Conservation (phyloP, 169 alveolate genomes). For the Miamiensis avidus region DNA sequence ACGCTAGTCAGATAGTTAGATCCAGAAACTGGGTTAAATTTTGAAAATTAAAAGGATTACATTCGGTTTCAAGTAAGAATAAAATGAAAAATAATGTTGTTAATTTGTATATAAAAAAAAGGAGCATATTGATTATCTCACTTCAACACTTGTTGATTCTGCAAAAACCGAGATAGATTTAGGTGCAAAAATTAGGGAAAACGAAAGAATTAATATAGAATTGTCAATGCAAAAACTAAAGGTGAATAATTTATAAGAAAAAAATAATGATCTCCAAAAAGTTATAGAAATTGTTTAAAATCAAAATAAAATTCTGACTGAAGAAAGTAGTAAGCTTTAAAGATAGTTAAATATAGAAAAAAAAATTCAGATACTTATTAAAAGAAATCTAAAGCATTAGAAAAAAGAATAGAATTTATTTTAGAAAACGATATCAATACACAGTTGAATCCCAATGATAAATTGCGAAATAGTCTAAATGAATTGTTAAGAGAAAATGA, state of each 20-base stretch:
- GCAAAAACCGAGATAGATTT: conserved; percentile 32
- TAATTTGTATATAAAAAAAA: no score
- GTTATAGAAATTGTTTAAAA: conserved; percentile 26
- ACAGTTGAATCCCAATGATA: conserved; percentile 46
- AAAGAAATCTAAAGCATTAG: conserved; percentile 29
- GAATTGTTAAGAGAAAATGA: conserved; percentile 45
- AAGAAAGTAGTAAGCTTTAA: conserved; percentile 29
- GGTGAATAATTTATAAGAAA: conserved; percentile 24
- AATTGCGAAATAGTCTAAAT: conserved; percentile 36
- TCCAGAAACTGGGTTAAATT: no score
- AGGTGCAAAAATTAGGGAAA: conserved; percentile 38
- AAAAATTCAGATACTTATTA: conserved; percentile 3
- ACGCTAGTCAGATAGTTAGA: no score
- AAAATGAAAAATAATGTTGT: no score
- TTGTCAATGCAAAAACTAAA: conserved; percentile 12
- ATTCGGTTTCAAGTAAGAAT: neutral
- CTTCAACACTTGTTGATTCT: conserved; percentile 1
- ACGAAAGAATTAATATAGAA: conserved; percentile 33
- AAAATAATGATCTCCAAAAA: conserved; percentile 18
- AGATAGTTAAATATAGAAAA: conserved; percentile 33
- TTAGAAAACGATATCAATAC: conserved; percentile 45
- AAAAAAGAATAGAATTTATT: conserved; percentile 43
- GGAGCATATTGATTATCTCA: neutral
- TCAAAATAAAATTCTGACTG: conserved; percentile 23
- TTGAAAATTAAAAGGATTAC: neutral